Conservation (phyloP, 805 yeast genomes). For the Kodamaea restingae region DNA sequence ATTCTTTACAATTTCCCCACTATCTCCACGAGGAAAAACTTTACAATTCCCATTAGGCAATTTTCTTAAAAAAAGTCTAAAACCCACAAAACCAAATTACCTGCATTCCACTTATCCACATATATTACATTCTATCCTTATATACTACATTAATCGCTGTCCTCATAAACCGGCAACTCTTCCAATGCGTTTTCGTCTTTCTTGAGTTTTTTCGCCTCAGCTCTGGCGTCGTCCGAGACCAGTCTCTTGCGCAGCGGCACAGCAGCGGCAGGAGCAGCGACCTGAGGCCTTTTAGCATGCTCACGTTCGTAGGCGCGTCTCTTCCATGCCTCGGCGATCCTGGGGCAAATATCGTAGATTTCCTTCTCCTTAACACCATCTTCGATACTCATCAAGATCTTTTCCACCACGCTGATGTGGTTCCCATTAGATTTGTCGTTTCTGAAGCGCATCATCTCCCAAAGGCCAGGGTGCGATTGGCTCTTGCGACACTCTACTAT, state of each 20-base stretch:
- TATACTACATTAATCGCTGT: conserved; percentile 26
- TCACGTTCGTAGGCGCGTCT: conserved; percentile 45
- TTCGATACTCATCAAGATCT: conserved; percentile 75
- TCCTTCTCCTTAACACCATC: conserved; percentile 85
- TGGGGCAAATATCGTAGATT: conserved; percentile 51
- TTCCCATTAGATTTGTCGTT: conserved; percentile 92
- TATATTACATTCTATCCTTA: conserved; percentile 2
- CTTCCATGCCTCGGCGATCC: conserved; percentile 61
- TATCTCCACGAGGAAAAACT: too few relatives aligned
- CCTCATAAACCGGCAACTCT: conserved; percentile 40
- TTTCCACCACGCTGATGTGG: conserved; percentile 74
- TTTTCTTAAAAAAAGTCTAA: too few relatives aligned
- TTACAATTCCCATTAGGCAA: too few relatives aligned
- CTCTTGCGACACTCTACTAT: conserved; percentile 81
- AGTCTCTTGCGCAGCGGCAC: conserved; percentile 4
- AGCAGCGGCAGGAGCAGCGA: conserved; percentile 9
- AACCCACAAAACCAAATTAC: too few relatives aligned
- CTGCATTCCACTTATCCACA: not conserved
- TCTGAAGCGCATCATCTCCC: conserved; percentile 86
- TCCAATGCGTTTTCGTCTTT: conserved; percentile 20
- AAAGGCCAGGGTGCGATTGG: conserved; percentile 50
- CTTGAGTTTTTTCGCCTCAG: conserved; percentile 8
- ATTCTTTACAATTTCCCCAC: too few relatives aligned
- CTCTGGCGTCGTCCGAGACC: conserved; percentile 10
- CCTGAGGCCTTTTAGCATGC: conserved; percentile 11